Conservation (phyloP, 306 rosid genomes). For the Dryas alaskensis region DNA sequence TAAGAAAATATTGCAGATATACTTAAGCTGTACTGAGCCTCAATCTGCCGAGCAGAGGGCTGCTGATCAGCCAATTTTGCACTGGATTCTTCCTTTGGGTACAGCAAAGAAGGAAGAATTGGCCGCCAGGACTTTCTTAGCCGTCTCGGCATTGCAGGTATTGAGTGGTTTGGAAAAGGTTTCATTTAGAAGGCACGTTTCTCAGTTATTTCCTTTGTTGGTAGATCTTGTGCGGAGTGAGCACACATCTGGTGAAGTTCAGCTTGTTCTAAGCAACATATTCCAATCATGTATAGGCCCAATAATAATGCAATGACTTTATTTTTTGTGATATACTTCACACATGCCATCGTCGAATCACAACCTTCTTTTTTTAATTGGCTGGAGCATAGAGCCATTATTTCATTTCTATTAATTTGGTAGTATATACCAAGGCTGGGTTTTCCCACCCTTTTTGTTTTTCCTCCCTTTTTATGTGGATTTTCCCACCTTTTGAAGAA, state of each 20-base stretch:
- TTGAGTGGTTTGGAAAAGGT: slow-evolving; percentile 54
- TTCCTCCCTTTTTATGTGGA: neutral
- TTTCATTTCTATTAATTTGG: neutral
- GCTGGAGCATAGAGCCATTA: slow-evolving; percentile 19
- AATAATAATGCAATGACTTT: slow-evolving; percentile 47
- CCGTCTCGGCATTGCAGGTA: slow-evolving; percentile 69
- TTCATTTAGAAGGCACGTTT: slow-evolving; percentile 60
- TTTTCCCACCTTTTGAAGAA: neutral
- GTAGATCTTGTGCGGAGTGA: slow-evolving; percentile 86
- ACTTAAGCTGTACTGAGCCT: slow-evolving; percentile 63
- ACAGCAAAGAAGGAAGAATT: slow-evolving; percentile 84
- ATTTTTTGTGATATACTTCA: slow-evolving; percentile 11
- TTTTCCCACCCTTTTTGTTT: neutral
- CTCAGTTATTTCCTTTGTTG: slow-evolving; percentile 73
- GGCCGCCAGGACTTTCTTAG: slow-evolving; percentile 72
- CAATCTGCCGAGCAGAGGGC: slow-evolving; percentile 34
- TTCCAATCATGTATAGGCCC: slow-evolving; percentile 86
- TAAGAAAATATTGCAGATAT: slow-evolving; percentile 63
- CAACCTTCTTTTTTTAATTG: slow-evolving; percentile 23
- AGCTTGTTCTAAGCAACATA: slow-evolving; percentile 65
- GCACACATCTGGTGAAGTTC: slow-evolving; percentile 91
- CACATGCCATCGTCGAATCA: slow-evolving; percentile 24
- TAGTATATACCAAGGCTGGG: slow-evolving; percentile 16
- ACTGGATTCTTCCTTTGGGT: slow-evolving; percentile 70
- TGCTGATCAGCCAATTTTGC: slow-evolving; percentile 36